These are phyloP conservation scores for Trifolium dubium DNA, from an alignment of 306 rosid genomes.

Conservation along the genomic window DNA sequence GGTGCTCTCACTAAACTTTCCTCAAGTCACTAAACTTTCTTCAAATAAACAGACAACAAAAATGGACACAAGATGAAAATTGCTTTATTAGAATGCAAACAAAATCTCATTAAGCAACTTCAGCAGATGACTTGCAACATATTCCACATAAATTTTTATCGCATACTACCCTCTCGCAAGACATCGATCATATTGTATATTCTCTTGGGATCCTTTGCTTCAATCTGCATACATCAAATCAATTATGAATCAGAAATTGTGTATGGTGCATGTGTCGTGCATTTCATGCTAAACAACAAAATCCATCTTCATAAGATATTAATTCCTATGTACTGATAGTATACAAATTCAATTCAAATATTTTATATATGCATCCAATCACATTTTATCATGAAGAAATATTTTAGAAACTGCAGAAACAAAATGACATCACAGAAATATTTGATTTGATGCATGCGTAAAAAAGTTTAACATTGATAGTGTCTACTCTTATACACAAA, in stretches of 20 bases:
- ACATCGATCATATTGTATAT: constrained; percentile 82
- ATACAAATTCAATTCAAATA: no score
- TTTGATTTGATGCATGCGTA: background rate
- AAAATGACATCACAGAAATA: background rate
- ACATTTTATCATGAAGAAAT: background rate
- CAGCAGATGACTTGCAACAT: constrained; percentile 10
- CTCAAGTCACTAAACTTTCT: constrained; percentile 23
- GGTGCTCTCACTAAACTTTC: constrained; percentile 6
- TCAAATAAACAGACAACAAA: background rate
- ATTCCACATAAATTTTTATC: constrained; percentile 45
- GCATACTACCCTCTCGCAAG: constrained; percentile 79
- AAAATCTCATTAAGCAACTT: constrained; percentile 21
- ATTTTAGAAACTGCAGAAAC: background rate
- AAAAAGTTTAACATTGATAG: no score
- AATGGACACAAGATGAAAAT: constrained; percentile 19
- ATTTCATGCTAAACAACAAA: background rate
- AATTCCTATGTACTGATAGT: background rate
- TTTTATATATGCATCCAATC: background rate
- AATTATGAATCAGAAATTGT: constrained; percentile 17
- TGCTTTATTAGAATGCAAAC: constrained; percentile 15
- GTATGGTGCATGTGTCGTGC: background rate
- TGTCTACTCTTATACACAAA: no score
- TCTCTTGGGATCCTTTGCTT: constrained; percentile 58
- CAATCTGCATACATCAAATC: constrained; percentile 57
- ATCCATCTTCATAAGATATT: background rate